phyloP scores from a whole-genome alignment of 129 eudicot genomes.

The Solidago caesia region DNA sequence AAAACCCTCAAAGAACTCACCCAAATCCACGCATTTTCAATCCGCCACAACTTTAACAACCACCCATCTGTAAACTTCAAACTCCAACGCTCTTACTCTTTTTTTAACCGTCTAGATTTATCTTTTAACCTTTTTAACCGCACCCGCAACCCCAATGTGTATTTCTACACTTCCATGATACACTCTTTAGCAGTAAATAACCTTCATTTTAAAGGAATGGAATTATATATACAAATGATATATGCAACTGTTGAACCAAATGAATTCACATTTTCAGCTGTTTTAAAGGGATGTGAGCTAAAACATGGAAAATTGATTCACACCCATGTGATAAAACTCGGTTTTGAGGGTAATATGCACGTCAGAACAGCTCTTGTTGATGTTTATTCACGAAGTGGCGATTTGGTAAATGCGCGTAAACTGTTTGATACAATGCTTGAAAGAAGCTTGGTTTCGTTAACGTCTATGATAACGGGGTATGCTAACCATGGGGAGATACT shows the following conservation, averaged over 20 bases:
- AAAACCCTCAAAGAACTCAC: conserved; percentile 45
- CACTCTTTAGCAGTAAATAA: conserved; percentile 41
- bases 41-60: conserved; percentile 61
- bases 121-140: conserved; percentile 47
- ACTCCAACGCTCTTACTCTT: conserved; percentile 77
- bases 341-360: conserved; percentile 50
- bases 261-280: conserved; percentile 63
- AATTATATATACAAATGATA: conserved; percentile 60
- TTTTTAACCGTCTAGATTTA: conserved; percentile 50
- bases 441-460: conserved; percentile 53
- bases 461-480: conserved; percentile 75
- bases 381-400: conserved; percentile 56
- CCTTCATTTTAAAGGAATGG: conserved; percentile 38
- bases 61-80: conserved; percentile 63
- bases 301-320: conserved; percentile 51
- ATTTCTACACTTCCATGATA: conserved; percentile 70
- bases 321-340: conserved; percentile 54
- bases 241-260: conserved; percentile 56
- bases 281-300: conserved; percentile 48
- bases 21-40: conserved; percentile 68
- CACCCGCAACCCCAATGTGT: conserved; percentile 56
- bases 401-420: conserved; percentile 49
- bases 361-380: conserved; percentile 80
- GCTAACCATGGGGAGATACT: conserved; percentile 53
- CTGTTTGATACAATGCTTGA: conserved; percentile 70